Evolutionary conservation across 371 early-diverging fungal genomes (phyloP).

Genomic region (Mucor racemosus): DNA sequence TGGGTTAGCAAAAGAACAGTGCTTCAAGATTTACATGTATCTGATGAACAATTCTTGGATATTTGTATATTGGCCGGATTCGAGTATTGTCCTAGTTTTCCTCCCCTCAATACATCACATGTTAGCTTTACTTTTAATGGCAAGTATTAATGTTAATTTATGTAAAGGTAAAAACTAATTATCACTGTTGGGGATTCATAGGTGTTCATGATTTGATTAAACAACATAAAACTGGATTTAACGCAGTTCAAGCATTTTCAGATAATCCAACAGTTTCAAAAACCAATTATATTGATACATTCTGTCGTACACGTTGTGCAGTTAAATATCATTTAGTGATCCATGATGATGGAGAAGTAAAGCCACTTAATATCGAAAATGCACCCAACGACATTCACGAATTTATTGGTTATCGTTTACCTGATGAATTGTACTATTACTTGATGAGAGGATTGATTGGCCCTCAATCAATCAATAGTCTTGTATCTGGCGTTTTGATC

Average conservation of each 20-base stretch:
- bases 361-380: slow-evolving; percentile 68
- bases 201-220: slow-evolving; percentile 68
- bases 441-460: slow-evolving; percentile 73
- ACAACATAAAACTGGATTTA: slow-evolving; percentile 76
- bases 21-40: slow-evolving; percentile 65
- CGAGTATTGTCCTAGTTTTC: slow-evolving; percentile 77
- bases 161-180: not conserved
- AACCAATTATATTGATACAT: slow-evolving; percentile 72
- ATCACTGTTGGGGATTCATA: slow-evolving; percentile 1
- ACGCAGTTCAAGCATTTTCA: slow-evolving; percentile 69
- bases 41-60: slow-evolving; percentile 81
- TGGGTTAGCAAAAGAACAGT: slow-evolving; percentile 72
- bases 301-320: slow-evolving; percentile 74
- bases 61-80: slow-evolving; percentile 83
- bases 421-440: slow-evolving; percentile 76
- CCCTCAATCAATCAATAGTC: slow-evolving; percentile 69
- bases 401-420: slow-evolving; percentile 81
- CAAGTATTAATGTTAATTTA: slow-evolving; percentile 10
- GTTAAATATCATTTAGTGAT: slow-evolving; percentile 77
- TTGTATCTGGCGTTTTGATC: slow-evolving; percentile 70
- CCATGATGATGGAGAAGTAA: slow-evolving; percentile 70
- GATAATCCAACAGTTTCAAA: slow-evolving; percentile 64
- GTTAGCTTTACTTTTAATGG: slow-evolving; percentile 69
- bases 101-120: slow-evolving; percentile 61
- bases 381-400: slow-evolving; percentile 84